Percentiles rank a stretch among this genome's conserved stretches.
Conservation (phyloP, 1,284 basidiomycete species). For the Agroathelia rolfsii region DNA sequence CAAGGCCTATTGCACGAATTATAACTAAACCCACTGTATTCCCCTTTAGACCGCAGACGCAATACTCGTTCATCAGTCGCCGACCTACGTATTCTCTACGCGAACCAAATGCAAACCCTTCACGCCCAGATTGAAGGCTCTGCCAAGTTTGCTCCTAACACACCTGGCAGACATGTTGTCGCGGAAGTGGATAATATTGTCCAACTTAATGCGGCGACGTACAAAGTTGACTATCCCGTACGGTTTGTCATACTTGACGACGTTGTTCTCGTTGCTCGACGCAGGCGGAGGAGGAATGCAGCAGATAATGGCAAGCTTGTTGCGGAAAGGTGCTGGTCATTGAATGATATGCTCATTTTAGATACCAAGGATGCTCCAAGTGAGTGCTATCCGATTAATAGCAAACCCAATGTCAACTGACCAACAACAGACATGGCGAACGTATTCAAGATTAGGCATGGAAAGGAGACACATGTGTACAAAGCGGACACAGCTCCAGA, state of each 20-base stretch:
- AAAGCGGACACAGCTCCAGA: slow-evolving; percentile 74
- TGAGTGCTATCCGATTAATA: slow-evolving; percentile 27
- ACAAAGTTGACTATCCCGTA: slow-evolving; percentile 83
- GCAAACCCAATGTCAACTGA: slow-evolving; percentile 1
- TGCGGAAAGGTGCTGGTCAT: slow-evolving; percentile 86
- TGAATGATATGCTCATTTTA: slow-evolving; percentile 87
- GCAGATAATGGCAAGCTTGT: slow-evolving; percentile 62
- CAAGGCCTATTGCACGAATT: slow-evolving; percentile 2
- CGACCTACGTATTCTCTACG: slow-evolving; percentile 89
- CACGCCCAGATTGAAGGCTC: slow-evolving; percentile 94
- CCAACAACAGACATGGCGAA: slow-evolving; percentile 70
- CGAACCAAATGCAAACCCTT: slow-evolving; percentile 85
- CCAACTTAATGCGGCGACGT: slow-evolving; percentile 89
- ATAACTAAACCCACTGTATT: slow-evolving; percentile 8
- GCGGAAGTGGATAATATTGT: slow-evolving; percentile 79
- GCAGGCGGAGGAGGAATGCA: slow-evolving; percentile 44
- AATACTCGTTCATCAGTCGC: slow-evolving; percentile 84
- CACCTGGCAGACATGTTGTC: slow-evolving; percentile 85
- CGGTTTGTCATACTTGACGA: slow-evolving; percentile 91
- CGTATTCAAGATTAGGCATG: slow-evolving; percentile 90
- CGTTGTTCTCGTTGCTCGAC: slow-evolving; percentile 74
- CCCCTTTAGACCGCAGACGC: slow-evolving; percentile 42
- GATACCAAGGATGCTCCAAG: slow-evolving; percentile 93
- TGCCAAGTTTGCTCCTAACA: slow-evolving; percentile 87
- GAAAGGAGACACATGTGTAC: slow-evolving; percentile 92